Evolutionary conservation across 371 early-diverging fungal species (phyloP), one percentile per base, ranked within the genome.

Genomic region (Apophysomyces trapeziformis): DNA sequence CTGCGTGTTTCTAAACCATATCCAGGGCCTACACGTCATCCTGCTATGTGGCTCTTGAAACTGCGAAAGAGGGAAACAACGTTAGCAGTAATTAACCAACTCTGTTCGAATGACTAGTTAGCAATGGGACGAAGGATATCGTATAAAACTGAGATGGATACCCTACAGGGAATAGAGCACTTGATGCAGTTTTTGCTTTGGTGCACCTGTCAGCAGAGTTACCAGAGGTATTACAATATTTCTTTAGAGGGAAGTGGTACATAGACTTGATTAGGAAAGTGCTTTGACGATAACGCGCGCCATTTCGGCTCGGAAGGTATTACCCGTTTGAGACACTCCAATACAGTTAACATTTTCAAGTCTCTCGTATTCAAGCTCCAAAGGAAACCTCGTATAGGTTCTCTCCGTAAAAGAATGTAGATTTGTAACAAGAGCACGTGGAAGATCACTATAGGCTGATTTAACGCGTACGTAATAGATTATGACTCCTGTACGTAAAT

Each of bases 271-370:
- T 50, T 50, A 21, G 54, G 54, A 16, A 50, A 50, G 54, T 21
- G 54, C 54, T 21, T 50, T 50, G 54, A 50, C 54, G 54, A 50
- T 16, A 50, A 21, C 4, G 21, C 54, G 54, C 54, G 54, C 54
- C 54, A 50, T 50, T 50, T 50, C 54, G 54, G 54, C 21, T 50
- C 54, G 21, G 54, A 21, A n/a, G 21, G 54, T 18, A 21, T 2
- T 26, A 50, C 21, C 54, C 54, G 54, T 50, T 21, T 9, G 21
- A 50, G 7, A 21, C 9, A 9, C 9, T 21, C 16, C 9, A 21
- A 16, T 41, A 13, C 11, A 13, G 6, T 50, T 18, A 21, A 18
- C 21, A 50, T 50, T 26, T 2, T 26, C 1, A 26, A 9, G 3
- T 18, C 9, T 50, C 7, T 7, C 21, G 5, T 5, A 50, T 50